Evolutionary conservation across 257 asterid genomes (phyloP), one percentile per base, ranked within the genome.

Genomic region (Perilla frutescens): DNA sequence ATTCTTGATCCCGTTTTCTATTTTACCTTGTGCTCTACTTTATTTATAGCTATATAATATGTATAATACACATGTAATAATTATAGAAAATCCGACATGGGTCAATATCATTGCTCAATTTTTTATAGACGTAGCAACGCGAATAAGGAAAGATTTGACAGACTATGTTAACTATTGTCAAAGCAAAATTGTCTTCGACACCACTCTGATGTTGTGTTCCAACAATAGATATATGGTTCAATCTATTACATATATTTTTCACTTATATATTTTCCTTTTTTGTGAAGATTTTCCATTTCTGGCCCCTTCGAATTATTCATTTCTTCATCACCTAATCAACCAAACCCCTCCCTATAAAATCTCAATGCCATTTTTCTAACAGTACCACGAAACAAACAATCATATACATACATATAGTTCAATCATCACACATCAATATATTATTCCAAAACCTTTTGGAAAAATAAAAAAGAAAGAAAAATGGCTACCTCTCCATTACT

Each of bases 201-300:
- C 71, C 84, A 85, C 87, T 85, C 85, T 75, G 70, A 78, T 80
- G 89, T 78, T 80, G 81, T 78, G 77, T 69, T 81, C 81, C 79
- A 76, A 76, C 80, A n/a, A 82, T 77, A 79, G 37, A 58, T 39
- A 58, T 39, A 0, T 34, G 80, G 74, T 55, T 37, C 47, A 5
- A 34, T 34, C 37, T 34, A 41, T 41, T 5, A 41, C 9, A 44
- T 48, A 4, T 14, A n/a, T 63, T 63, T 68, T 13, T 0, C 9
- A 11, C 47, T 8, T 41, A n/a, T n/a, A n/a, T 4, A 5, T 41
- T 41, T 41, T 8, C 8, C 26, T 50, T 50, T 50, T n/a, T 50
- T 12, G 26, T 50, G 7, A 50, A 50, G 20, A 55, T 55, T 20
- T 20, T 41, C 8, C 47, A 41, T 41, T 41, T 41, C 47, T 41